These are phyloP conservation scores for Alternaria triticina DNA, from an alignment of 2,329 filamentous ascomycete genomes.

Conservation along the genomic window DNA sequence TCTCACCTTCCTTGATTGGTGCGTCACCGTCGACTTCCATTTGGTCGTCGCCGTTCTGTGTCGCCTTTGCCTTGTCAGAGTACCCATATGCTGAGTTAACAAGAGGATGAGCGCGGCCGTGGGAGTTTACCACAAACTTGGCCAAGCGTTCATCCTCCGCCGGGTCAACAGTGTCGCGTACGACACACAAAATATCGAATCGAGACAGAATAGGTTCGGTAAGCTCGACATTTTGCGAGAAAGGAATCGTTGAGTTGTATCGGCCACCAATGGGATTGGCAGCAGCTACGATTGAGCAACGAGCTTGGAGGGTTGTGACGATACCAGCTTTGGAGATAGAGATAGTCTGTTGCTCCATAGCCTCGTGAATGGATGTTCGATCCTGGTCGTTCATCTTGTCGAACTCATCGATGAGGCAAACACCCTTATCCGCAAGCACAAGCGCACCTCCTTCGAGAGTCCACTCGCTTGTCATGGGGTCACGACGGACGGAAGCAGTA, in stretches of 20 bases:
- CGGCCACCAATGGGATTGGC: constrained; percentile 96
- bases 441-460: constrained; percentile 94
- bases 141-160: constrained; percentile 90
- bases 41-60: constrained; percentile 50
- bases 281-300: constrained; percentile 94
- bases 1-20: constrained; percentile 69
- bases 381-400: constrained; percentile 99
- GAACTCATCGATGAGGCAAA: constrained; percentile 97
- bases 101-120: constrained; percentile 83
- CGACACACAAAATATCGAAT: constrained; percentile 97
- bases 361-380: constrained; percentile 97
- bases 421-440: constrained; percentile 92
- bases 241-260: constrained; percentile 95
- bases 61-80: constrained; percentile 29
- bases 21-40: constrained; percentile 58
- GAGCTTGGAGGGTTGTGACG: constrained; percentile 93
- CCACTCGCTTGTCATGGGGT: constrained; percentile 96
- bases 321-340: constrained; percentile 99
- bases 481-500: constrained; percentile 92
- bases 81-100: constrained; percentile 46
- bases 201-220: constrained; percentile 97
- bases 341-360: constrained; percentile 99
- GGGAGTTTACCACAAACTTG: constrained; percentile 92
- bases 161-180: constrained; percentile 93
- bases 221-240: constrained; percentile 93